Conservation (phyloP, 371 early-diverging fungal genomes). For the Mucor sp. region DNA sequence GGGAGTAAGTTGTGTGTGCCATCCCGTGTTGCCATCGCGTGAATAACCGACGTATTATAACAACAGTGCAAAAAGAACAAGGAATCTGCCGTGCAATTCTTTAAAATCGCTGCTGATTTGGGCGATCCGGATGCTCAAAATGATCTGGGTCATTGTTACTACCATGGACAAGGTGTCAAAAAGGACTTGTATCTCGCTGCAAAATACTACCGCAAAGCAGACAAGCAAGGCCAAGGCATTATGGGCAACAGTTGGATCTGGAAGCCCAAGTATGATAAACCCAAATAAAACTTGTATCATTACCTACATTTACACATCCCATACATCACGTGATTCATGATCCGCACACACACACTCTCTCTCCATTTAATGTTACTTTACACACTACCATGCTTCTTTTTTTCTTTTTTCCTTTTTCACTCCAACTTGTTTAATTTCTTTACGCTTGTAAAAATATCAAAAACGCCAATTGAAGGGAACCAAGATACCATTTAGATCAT, state of each 20-base stretch:
- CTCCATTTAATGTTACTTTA: background rate
- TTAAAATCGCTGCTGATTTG: constrained; percentile 85
- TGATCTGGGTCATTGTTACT: constrained; percentile 77
- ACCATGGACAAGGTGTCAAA: constrained; percentile 81
- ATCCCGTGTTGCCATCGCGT: too few species aligned
- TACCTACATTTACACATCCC: background rate
- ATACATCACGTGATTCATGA: background rate
- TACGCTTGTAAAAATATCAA: background rate
- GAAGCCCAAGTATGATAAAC: constrained; percentile 51
- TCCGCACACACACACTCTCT: too few species aligned
- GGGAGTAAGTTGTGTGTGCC: constrained; percentile 63
- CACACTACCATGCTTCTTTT: background rate
- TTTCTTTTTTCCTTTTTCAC: background rate
- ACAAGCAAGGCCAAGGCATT: constrained; percentile 77
- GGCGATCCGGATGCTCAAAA: constrained; percentile 86
- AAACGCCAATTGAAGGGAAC: background rate
- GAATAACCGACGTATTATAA: too few species aligned
- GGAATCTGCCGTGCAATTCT: constrained; percentile 85
- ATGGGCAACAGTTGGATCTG: constrained; percentile 87
- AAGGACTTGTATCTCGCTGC: constrained; percentile 80
- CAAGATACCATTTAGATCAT: background rate
- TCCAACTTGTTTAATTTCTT: background rate
- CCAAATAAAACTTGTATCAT: constrained; percentile 10
- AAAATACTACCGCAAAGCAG: constrained; percentile 82
- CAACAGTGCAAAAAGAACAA: constrained; percentile 63